Conservation (phyloP, 352 stramenopile genomes). For the Phytophthora sp. region DNA sequence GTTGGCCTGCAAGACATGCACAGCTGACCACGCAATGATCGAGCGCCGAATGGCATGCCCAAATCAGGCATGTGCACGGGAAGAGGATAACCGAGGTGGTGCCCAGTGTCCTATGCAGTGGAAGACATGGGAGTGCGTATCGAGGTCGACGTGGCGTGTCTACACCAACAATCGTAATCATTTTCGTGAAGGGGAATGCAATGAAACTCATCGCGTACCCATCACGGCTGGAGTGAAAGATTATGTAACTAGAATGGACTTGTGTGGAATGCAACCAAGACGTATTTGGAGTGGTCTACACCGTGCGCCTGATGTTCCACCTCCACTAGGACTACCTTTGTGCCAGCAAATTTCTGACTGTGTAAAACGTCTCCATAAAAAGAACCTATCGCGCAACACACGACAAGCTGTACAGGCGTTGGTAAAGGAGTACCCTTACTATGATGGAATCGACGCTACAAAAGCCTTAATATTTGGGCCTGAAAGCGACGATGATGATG, state of each 20-base stretch:
- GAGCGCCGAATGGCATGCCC: background rate
- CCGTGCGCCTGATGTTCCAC: background rate
- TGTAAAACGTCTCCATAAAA: background rate
- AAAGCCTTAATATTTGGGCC: background rate
- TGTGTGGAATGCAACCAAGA: background rate
- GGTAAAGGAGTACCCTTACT: constrained; percentile 2
- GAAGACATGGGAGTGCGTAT: background rate
- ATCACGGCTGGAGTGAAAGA: constrained; percentile 5
- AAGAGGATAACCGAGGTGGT: background rate
- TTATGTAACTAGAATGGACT: constrained; percentile 5
- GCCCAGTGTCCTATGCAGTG: background rate
- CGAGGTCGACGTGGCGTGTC: background rate
- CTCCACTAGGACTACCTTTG: background rate
- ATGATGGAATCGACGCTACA: background rate
- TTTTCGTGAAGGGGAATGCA: background rate
- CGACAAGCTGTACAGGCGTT: background rate
- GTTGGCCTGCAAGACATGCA: constrained; percentile 1
- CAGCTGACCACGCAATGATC: background rate
- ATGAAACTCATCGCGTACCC: background rate
- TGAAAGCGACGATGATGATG: constrained; percentile 4
- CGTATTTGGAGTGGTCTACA: constrained; percentile 12
- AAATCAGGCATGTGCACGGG: background rate
- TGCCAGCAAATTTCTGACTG: background rate
- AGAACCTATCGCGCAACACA: constrained; percentile 7
- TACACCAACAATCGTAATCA: background rate